These are phyloP conservation scores for Tetracladium maxilliforme DNA, from an alignment of 2,329 filamentous ascomycete genomes.

Conservation along the genomic window DNA sequence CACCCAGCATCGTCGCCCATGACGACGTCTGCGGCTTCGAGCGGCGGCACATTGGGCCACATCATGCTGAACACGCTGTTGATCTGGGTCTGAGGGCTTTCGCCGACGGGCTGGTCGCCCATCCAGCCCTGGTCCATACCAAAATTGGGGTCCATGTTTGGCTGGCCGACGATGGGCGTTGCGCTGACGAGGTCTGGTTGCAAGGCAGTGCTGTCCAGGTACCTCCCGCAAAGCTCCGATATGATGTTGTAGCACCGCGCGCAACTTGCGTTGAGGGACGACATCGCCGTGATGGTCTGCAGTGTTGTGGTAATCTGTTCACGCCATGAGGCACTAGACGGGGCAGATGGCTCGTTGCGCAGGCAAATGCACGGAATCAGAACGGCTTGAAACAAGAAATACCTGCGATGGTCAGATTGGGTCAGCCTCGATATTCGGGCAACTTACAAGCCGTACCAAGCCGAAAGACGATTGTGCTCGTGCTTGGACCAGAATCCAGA, in stretches of 20 bases:
- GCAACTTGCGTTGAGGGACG: slow-evolving; percentile 4
- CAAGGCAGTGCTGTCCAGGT: no score
- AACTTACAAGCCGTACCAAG: slow-evolving; percentile 7
- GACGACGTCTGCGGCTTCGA: slow-evolving; percentile 20
- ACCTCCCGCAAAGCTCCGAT: slow-evolving; percentile 5
- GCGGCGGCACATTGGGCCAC: slow-evolving; percentile 24
- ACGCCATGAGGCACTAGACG: slow-evolving; percentile 3
- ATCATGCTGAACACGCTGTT: slow-evolving; percentile 26
- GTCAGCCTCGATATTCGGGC: not conserved
- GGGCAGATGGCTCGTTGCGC: slow-evolving; percentile 3
- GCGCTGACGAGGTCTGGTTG: no score
- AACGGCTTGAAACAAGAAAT: slow-evolving; percentile 3
- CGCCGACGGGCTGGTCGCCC: slow-evolving; percentile 17
- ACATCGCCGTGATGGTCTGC: slow-evolving; percentile 4
- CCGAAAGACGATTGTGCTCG: slow-evolving; percentile 3
- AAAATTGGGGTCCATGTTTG: slow-evolving; percentile 3
- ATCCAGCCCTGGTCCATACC: no score
- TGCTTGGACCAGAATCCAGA: slow-evolving; percentile 4
- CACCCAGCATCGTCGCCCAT: slow-evolving; percentile 22
- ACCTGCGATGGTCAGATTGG: slow-evolving; percentile 3
- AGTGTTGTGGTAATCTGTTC: slow-evolving; percentile 4
- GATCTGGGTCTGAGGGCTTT: slow-evolving; percentile 25
- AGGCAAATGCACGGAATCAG: slow-evolving; percentile 2
- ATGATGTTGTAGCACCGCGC: slow-evolving; percentile 5
- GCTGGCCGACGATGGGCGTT: no score